Evolutionary conservation across 2,329 filamentous ascomycete species (phyloP).

Genomic region (Pezicula radicicola): DNA sequence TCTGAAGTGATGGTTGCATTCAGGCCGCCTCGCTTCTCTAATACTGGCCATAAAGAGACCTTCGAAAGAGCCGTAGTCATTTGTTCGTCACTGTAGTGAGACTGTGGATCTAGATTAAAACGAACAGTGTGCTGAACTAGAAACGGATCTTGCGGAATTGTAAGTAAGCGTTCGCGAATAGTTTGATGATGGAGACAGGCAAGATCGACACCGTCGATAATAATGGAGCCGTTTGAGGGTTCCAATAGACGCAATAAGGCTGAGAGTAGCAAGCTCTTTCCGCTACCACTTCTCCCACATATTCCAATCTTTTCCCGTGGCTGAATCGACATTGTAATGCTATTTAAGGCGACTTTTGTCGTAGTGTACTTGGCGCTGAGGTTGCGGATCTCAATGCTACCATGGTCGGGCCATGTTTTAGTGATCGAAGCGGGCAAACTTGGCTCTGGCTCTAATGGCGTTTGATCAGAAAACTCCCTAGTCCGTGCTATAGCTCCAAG

Average conservation of each 20-base stretch:
- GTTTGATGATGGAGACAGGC: conserved; percentile 35
- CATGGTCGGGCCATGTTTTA: background rate
- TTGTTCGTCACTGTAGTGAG: no score
- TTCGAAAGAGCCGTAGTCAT: no score
- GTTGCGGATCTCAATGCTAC: background rate
- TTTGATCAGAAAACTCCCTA: conserved; percentile 46
- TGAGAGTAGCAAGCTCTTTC: conserved; percentile 39
- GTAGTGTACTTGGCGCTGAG: background rate
- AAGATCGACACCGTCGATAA: conserved; percentile 43
- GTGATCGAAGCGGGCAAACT: background rate
- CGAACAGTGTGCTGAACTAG: no score
- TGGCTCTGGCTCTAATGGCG: conserved; percentile 29
- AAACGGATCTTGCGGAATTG: conserved; percentile 38
- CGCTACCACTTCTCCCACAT: conserved; percentile 49
- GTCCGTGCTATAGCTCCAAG: conserved; percentile 53
- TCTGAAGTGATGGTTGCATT: no score
- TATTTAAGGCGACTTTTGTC: background rate
- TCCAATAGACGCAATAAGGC: conserved; percentile 46
- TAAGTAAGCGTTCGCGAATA: conserved; percentile 36
- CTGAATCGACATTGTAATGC: background rate
- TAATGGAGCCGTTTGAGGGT: conserved; percentile 37
- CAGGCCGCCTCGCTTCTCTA: no score
- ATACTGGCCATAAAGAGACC: no score
- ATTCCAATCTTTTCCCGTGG: conserved; percentile 44
- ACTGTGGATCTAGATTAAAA: no score